phyloP scores from a whole-genome alignment of 768 basidiomycete species.

The Mycena albidolilacea region DNA sequence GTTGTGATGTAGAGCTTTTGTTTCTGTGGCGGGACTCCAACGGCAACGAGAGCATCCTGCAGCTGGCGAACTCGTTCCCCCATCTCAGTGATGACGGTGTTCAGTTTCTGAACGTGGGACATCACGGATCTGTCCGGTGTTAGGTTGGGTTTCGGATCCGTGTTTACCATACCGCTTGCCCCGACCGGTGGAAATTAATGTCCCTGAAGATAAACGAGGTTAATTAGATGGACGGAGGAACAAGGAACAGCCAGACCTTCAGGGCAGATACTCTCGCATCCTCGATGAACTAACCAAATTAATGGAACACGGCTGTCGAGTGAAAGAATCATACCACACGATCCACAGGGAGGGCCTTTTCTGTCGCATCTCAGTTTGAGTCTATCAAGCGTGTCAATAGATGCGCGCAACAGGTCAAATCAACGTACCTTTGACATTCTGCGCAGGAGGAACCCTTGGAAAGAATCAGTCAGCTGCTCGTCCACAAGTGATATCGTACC shows the following conservation, averaged over 20 bases:
- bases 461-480: not conserved
- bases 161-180: slow-evolving; percentile 43
- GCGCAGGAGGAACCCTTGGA: slow-evolving; percentile 26
- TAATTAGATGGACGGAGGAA: slow-evolving; percentile 16
- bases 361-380: slow-evolving; percentile 59
- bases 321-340: slow-evolving; percentile 22
- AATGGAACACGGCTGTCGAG: not conserved
- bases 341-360: slow-evolving; percentile 42
- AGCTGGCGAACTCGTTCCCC: slow-evolving; percentile 58
- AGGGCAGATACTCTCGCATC: slow-evolving; percentile 53
- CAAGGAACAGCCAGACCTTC: too few species aligned
- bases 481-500: too few species aligned
- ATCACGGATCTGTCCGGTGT: slow-evolving; percentile 51
- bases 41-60: slow-evolving; percentile 56
- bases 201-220: slow-evolving; percentile 46
- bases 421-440: slow-evolving; percentile 31
- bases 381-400: slow-evolving; percentile 36
- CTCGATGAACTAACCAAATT: slow-evolving; percentile 41
- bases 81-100: slow-evolving; percentile 55
- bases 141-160: not conserved
- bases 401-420: not conserved
- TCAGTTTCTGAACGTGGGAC: slow-evolving; percentile 55
- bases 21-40: slow-evolving; percentile 10
- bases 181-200: slow-evolving; percentile 50
- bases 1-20: slow-evolving; percentile 8